Percentiles rank a stretch among this genome's conserved stretches.
phyloP scores from a whole-genome alignment of 306 rosid species.

The Abrus precatorius region DNA sequence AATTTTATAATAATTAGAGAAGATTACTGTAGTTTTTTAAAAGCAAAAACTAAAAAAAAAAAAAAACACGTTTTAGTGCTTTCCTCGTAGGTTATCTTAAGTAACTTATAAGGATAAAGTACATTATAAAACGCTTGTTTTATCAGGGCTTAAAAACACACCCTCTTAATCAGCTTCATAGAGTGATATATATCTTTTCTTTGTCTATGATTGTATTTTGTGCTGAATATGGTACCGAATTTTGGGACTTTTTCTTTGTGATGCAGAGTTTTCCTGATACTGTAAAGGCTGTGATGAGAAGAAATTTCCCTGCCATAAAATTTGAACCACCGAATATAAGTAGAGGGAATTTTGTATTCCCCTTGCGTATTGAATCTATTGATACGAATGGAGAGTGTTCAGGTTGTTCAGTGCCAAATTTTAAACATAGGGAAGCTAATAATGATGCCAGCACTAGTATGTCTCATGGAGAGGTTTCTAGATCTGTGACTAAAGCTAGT shows the following conservation, averaged over 20 bases:
- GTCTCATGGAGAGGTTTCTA: slow-evolving; percentile 41
- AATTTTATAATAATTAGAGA: not conserved
- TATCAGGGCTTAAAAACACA: no score
- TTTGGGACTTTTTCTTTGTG: not conserved
- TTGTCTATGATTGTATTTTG: slow-evolving; percentile 8
- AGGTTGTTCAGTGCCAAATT: slow-evolving; percentile 25
- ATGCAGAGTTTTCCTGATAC: slow-evolving; percentile 41
- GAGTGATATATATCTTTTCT: not conserved
- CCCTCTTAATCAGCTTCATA: not conserved
- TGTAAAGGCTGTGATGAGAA: slow-evolving; percentile 24
- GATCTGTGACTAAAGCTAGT: slow-evolving; percentile 9
- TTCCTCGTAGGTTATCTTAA: not conserved
- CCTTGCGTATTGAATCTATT: slow-evolving; percentile 45
- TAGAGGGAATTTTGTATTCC: slow-evolving; percentile 41
- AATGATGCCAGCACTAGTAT: slow-evolving; percentile 39
- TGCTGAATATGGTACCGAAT: slow-evolving; percentile 9
- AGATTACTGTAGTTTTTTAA: not conserved
- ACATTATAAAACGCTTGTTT: not conserved
- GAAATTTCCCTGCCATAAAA: slow-evolving; percentile 32
- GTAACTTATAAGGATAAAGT: not conserved
- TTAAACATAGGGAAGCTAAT: slow-evolving; percentile 47
- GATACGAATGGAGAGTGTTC: slow-evolving; percentile 41
- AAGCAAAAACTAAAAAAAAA: not conserved
- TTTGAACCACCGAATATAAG: slow-evolving; percentile 39
- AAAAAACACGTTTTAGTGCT: not conserved